Evolutionary conservation across 2,329 filamentous ascomycete genomes (phyloP), one percentile per base, ranked within the genome.

Genomic region (Epichloe scottii): DNA sequence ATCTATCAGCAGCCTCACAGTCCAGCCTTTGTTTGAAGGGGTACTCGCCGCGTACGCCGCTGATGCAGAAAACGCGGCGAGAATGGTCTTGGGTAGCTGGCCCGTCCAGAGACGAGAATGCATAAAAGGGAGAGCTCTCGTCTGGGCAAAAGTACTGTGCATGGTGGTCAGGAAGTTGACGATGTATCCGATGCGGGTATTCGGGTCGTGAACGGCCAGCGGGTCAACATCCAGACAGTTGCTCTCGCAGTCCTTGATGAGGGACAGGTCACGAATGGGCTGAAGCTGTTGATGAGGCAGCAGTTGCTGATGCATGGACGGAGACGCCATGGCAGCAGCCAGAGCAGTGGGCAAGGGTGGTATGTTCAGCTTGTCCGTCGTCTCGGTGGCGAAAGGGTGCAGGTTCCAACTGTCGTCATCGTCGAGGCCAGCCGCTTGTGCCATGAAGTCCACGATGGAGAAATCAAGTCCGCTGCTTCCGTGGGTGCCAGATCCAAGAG

Each of bases 31-130:
- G 52, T 68, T 74, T 35, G 65, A 58, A 4, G 58, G 53, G 5
- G 64, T 70, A 52, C 65, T 63, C 23, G 63, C 64, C 8, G 59
- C 55, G 58, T 73, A 73, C 7, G 71, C 63, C 2, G 66, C 59
- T 38, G 69, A 63, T 12, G 65, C 65, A 2, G 69, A 64, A 51
- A 70, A 74, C 44, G 65, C 68, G 5, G 67, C 57, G 37, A 72
- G 57, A 38, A 74, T 66, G 26, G 66, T 63, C 21, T 62, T 63
- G 23, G 71, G 71, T 19, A 71, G 63, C 40, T 61, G 60, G 52
- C 61, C 55, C 44, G 64, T 59, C 62, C 74, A 74, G 17, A 74
- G 63, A 10, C 66, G 62, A 37, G 65, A 62, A 56, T 75, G 72
- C 50, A 74, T 62, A 55, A 71, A 74, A 34, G 70, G 65, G 19